phyloP scores from a whole-genome alignment of 2,329 filamentous ascomycete genomes.

The Xylaria sp. region DNA sequence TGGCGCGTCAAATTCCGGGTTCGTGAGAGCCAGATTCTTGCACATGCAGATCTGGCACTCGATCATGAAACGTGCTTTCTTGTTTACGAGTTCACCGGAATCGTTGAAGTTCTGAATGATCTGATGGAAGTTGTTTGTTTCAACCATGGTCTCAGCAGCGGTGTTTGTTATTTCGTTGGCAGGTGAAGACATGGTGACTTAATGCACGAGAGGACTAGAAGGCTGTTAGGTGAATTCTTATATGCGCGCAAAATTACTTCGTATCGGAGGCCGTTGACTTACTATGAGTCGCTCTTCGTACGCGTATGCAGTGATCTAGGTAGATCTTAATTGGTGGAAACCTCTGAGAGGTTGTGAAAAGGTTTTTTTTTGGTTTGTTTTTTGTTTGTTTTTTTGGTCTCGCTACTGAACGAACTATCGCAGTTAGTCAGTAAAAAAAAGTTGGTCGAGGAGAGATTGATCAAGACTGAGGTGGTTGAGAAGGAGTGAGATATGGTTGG shows the following conservation, averaged over 20 bases:
- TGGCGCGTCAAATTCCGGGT: background rate
- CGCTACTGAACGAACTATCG: background rate
- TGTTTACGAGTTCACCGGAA: background rate
- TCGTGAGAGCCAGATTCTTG: slow-evolving; percentile 10
- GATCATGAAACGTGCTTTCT: background rate
- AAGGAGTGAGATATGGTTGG: too few species aligned
- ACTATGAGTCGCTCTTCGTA: background rate
- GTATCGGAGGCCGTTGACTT: background rate
- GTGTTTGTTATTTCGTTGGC: background rate
- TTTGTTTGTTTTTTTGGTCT: too few species aligned
- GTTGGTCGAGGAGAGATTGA: background rate
- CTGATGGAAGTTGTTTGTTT: slow-evolving; percentile 23
- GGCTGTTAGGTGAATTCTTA: background rate
- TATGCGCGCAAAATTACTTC: too few species aligned
- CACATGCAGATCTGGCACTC: slow-evolving; percentile 20
- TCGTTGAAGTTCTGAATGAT: slow-evolving; percentile 15
- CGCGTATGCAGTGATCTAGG: background rate
- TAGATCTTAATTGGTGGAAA: too few species aligned
- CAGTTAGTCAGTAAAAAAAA: background rate
- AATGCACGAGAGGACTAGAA: background rate
- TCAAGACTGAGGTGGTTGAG: background rate
- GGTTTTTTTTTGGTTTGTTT: too few species aligned
- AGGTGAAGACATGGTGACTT: background rate
- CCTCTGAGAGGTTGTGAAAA: too few species aligned
- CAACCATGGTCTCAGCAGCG: background rate